Conservation (phyloP, 257 asterid species). For the Petrea volubilis region DNA sequence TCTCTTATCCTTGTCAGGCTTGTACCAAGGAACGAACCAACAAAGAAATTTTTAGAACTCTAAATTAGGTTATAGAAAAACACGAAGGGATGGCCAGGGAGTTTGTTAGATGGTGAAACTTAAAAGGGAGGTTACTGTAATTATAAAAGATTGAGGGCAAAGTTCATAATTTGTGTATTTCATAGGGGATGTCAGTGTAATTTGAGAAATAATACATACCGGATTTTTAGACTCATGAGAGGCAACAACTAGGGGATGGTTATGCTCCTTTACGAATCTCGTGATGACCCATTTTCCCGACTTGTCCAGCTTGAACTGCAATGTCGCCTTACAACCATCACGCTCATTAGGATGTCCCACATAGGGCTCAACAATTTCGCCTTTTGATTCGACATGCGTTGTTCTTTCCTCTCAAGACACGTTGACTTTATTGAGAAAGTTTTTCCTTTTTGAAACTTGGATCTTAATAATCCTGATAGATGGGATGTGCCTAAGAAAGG, state of each 20-base stretch:
- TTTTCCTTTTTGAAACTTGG: too few species aligned
- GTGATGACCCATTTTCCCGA: conserved; percentile 65
- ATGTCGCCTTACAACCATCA: conserved; percentile 67
- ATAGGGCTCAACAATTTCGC: conserved; percentile 45
- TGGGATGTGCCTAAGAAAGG: too few species aligned
- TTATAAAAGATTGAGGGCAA: too few species aligned
- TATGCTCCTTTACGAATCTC: conserved; percentile 63
- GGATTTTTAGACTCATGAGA: conserved; percentile 23
- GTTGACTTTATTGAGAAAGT: too few species aligned
- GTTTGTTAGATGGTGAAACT: too few species aligned
- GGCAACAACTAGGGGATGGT: conserved; percentile 48
- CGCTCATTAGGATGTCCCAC: conserved; percentile 53
- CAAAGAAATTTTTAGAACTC: not conserved
- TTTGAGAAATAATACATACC: conserved; percentile 32
- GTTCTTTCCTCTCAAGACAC: conserved; percentile 37
- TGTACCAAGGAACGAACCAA: conserved; percentile 8
- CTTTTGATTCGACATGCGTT: conserved; percentile 14
- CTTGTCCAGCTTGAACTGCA: conserved; percentile 52
- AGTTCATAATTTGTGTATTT: too few species aligned
- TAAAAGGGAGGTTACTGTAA: too few species aligned
- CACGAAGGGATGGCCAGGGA: too few species aligned
- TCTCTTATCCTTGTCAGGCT: conserved; percentile 62
- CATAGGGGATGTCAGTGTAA: too few species aligned
- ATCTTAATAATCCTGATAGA: too few species aligned
- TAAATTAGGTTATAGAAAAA: too few species aligned